Base-by-base conservation (phyloP, 805 yeast species). In the fission yeast (Schizosaccharomyces pombe) region DNA sequence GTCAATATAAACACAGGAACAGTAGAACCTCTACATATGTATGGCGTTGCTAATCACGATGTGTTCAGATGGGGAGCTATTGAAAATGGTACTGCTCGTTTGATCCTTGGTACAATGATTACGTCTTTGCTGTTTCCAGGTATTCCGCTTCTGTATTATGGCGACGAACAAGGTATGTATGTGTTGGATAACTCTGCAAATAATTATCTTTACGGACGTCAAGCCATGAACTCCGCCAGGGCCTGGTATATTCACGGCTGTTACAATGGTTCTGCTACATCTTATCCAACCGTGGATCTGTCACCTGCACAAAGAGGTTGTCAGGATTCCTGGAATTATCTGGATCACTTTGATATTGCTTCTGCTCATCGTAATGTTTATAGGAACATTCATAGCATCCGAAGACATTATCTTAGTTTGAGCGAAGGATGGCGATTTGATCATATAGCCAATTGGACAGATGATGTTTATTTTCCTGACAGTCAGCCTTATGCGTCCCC, bases 171-270 rank as follows among this genome's bases (percentile, higher is more conserved):
- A 19, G 40, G 40, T 3, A 33, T 52, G 43, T 52, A 34, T 22
- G 47, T 52, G 5, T 14, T 52, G 16, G 54, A 52, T 24, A 52
- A 37, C 28, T 33, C 28, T 37, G 54, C 43, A 1, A 19, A 52
- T 22, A 52, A 52, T 11, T 52, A 52, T 26, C 12, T 52, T 4
- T 52, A 52, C 30, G 54, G 54, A 9, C 54, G 54, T 19, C 54
- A 52, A 30, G 43, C 54, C 11, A 52, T 52, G 40, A 24, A 19
- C 16, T 16, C 30, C 16, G 39, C 43, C 5, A 28, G 22, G n/a
- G 54, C 54, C 5, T 52, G 54, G 54, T 22, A 19, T 22, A 30
- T 34, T 19, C 54, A 52, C n/a, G 54, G 54, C 8, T 52, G 54
- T 24, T 52, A 52, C 14, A 19, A n/a, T 26, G 30, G 24, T 22